Evolutionary conservation across 2,329 filamentous ascomycete species (phyloP), one percentile per base, ranked within the genome.

Genomic region (Colletotrichum cuscutae): DNA sequence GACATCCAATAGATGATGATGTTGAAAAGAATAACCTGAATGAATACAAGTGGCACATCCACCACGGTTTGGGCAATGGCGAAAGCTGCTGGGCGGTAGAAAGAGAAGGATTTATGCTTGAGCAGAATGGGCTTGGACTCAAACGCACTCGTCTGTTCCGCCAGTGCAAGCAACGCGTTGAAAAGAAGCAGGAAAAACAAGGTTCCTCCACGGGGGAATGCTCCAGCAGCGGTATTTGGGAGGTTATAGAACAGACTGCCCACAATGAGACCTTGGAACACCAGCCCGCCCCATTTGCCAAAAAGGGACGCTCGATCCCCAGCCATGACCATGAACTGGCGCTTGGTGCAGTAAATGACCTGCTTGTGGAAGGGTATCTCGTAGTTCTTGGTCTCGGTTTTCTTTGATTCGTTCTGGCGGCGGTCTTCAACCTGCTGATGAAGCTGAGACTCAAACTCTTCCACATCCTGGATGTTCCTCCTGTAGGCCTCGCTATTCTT

Each of bases 81-180:
- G 73, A 87, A 90, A 22, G 90, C 89, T 0, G 89, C 84, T 2
- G 90, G 90, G 4, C 88, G 89, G 75, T 93, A 93, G 79, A 93
- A 93, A 0, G 90, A 90, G 75, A 93, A 93, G 28, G 87, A 90
- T 77, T 93, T 93, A 80, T 94, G 92, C 79, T 93, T 93, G 65
- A 92, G 82, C 52, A 94, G 80, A 68, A 94, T 92, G 0, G 91
- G 91, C 57, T 91, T 88, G 26, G 87, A 88, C 60, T 86, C 81
- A 75, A 93, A 94, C 0, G 90, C 87, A 1, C 89, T 81, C 0
- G 90, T 90, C 53, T 91, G 84, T 76, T 93, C 90, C 5, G 88
- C 87, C 59, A 92, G 79, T 4, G 90, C 89, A 37, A 92, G 83
- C 9, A 92, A 82, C 12, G 90, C 85, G 75, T 92, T 92, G 82